Percentiles rank a stretch among this genome's conserved stretches.
Evolutionary conservation across 2,329 filamentous ascomycete species (phyloP).

Genomic region (Emmonsiellopsis sp.): DNA sequence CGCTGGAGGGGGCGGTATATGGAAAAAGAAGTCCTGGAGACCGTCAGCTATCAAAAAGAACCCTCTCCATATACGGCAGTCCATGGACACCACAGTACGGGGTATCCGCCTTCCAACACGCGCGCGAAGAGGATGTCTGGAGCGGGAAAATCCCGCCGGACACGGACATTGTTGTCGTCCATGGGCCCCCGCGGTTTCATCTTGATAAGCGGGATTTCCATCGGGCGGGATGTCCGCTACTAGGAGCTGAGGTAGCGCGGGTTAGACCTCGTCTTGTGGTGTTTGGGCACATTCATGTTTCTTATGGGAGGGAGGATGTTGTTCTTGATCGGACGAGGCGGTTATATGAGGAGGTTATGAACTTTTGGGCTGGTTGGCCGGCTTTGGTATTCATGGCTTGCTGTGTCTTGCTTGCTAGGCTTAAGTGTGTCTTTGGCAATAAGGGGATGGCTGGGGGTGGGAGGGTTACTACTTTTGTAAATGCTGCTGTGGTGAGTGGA

Average conservation of each 20-base stretch:
- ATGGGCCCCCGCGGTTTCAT: slow-evolving; percentile 15
- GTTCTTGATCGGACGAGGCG: slow-evolving; percentile 5
- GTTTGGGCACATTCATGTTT: slow-evolving; percentile 18
- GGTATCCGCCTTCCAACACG: slow-evolving; percentile 17
- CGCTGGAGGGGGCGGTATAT: neutral
- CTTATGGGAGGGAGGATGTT: slow-evolving; percentile 9
- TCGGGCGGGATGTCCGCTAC: slow-evolving; percentile 12
- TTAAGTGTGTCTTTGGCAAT: neutral
- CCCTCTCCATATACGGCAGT: slow-evolving; percentile 13
- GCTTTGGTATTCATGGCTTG: slow-evolving; percentile 1
- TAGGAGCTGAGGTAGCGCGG: slow-evolving; percentile 14
- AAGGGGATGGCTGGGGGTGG: neutral
- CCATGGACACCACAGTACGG: slow-evolving; percentile 15
- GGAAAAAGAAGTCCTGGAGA: too few species aligned
- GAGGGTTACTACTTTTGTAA: slow-evolving; percentile 4
- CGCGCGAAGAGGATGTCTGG: slow-evolving; percentile 13
- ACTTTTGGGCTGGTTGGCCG: neutral
- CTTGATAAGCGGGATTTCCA: slow-evolving; percentile 12
- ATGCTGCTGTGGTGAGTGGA: slow-evolving; percentile 3
- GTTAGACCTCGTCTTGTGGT: slow-evolving; percentile 16
- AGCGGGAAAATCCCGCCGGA: slow-evolving; percentile 11
- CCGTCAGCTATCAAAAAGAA: slow-evolving; percentile 1
- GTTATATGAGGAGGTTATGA: slow-evolving; percentile 3
- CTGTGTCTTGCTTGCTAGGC: neutral
- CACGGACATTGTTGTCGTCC: slow-evolving; percentile 16